Evolutionary conservation across 148 eudicot species (phyloP).

Genomic region (Nepenthes mirabilis): DNA sequence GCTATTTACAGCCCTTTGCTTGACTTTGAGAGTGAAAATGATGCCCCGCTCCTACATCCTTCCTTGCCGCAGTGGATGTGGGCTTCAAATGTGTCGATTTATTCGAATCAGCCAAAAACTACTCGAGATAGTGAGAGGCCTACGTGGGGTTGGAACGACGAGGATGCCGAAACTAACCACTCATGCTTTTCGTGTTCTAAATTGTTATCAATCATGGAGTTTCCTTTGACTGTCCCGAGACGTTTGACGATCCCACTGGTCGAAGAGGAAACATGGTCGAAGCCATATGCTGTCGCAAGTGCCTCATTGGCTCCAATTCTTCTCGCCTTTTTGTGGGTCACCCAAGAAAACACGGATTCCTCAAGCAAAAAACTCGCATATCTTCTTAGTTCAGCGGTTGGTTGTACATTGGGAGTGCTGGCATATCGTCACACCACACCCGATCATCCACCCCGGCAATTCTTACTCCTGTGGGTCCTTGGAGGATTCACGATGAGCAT

Average conservation of each 20-base stretch:
- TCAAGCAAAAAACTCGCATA: conserved; percentile 27
- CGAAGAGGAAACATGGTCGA: conserved; percentile 79
- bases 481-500: conserved; percentile 92
- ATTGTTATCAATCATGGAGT: conserved; percentile 48
- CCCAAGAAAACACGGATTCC: conserved; percentile 31
- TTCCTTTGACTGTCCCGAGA: conserved; percentile 73
- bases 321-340: conserved; percentile 47
- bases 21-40: conserved; percentile 51
- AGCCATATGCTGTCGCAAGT: conserved; percentile 66
- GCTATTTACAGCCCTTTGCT: conserved; percentile 50
- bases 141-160: conserved; percentile 95
- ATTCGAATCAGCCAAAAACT: conserved; percentile 50
- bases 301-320: conserved; percentile 70
- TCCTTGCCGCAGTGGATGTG: conserved; percentile 99
- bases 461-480: conserved; percentile 63
- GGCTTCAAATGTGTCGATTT: conserved; percentile 97
- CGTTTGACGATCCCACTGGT: conserved; percentile 78
- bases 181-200: conserved; percentile 40
- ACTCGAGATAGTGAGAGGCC: conserved; percentile 48
- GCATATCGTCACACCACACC: conserved; percentile 41
- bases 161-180: conserved; percentile 23
- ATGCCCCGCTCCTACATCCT: conserved; percentile 31
- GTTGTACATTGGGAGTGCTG: conserved; percentile 36
- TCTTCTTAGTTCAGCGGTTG: conserved; percentile 27
- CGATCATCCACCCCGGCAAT: conserved; percentile 66